phyloP scores from a whole-genome alignment of 768 basidiomycete species.

The Hirschioporus abietinus region DNA sequence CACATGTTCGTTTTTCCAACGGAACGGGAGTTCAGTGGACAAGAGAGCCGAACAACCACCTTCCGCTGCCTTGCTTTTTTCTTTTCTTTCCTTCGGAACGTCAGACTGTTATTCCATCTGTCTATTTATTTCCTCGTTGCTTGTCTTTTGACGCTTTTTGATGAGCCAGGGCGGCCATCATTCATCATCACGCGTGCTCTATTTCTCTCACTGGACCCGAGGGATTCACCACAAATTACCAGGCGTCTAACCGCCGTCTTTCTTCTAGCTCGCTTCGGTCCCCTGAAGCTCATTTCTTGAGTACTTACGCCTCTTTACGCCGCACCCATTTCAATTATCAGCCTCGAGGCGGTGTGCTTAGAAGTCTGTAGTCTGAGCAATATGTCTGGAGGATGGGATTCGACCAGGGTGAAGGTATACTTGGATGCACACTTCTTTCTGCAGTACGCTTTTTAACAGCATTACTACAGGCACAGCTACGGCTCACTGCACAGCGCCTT shows the following conservation, averaged over 20 bases:
- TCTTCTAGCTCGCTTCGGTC: neutral
- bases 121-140: neutral
- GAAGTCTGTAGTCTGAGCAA: neutral
- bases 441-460: neutral
- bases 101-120: neutral
- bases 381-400: slow-evolving; percentile 21
- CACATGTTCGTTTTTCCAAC: neutral
- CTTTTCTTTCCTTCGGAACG: neutral
- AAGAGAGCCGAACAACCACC: neutral
- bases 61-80: neutral
- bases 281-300: neutral
- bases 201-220: neutral
- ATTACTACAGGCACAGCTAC: slow-evolving; percentile 49
- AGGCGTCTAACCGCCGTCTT: neutral
- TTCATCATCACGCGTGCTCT: neutral
- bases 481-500: slow-evolving; percentile 57
- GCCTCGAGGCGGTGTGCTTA: neutral
- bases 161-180: neutral
- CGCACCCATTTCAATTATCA: neutral
- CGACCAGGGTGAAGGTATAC: slow-evolving; percentile 26
- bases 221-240: neutral
- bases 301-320: neutral
- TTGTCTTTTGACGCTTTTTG: neutral
- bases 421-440: slow-evolving; percentile 1
- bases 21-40: neutral